Evolutionary conservation across 1,139 yeast species (phyloP), one percentile per base, ranked within the genome.

Genomic region (Geotrichum fermentans): DNA sequence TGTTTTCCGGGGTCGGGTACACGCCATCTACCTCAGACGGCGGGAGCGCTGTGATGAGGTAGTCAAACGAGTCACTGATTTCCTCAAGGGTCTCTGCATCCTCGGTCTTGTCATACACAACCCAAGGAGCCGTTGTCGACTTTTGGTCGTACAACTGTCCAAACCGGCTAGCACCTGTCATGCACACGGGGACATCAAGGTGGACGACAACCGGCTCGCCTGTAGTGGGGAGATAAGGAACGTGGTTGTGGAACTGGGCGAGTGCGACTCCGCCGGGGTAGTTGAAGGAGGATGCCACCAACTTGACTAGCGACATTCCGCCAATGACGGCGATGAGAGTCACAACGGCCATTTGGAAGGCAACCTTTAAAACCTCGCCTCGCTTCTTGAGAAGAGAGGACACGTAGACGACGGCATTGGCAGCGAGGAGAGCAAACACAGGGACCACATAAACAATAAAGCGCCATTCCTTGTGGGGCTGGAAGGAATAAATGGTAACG

Each of bases 401-500:
- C n/a, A 57, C 33, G 1, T 43, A 35, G 0, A 80, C 70, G 29
- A 84, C 73, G 1, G 85, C 87, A 46, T 76, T 72, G 4, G 95
- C 83, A 2, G 87, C 90, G 37, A 76, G 65, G 32, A 83, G 61
- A 0, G 84, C 78, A 51, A 87, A 65, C 0, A 84, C 71, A 1
- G 97, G 97, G 10, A 83, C 68, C 0, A 80, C 71, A 62, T 90
- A 92, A 14, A 83, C 70, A 46, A 92, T 79, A 58, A 90, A 92
- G 58, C 97, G 76, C 96, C 96, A 88, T 70, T 92, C 97, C 64
- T 90, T 92, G 59, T 90, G 97, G 1, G 95, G 92, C 63, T 85
- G 95, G 49, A 83, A 64, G 0, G 97, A 89, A 75, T 89, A 75
- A 2, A 78, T 63, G 2, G 71, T 57, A 28, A 88, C 73, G 62